Percentiles rank a stretch among this genome's conserved stretches.
Evolutionary conservation across 345 rosid species (phyloP).

Genomic region (Gossypium australe): DNA sequence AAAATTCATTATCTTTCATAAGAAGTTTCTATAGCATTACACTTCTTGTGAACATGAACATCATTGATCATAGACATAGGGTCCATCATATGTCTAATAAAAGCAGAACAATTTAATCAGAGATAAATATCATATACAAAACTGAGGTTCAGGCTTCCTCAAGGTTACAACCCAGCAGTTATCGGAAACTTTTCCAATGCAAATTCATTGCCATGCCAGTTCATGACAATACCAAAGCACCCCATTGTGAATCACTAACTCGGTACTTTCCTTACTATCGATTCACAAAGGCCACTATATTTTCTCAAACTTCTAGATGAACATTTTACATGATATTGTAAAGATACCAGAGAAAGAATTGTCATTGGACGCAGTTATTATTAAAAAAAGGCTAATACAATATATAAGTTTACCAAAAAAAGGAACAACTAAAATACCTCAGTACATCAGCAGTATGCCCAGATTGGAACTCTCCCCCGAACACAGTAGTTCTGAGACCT

Average conservation of each 20-base stretch:
- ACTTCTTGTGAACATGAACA: background rate
- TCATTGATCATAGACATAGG: background rate
- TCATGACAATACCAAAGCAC: background rate
- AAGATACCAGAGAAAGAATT: background rate
- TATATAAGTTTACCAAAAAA: conserved; percentile 3
- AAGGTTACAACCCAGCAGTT: background rate
- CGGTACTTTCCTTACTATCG: background rate
- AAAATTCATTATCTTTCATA: background rate
- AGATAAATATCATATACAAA: background rate
- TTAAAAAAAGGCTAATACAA: background rate
- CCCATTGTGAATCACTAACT: background rate
- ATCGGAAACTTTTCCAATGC: background rate
- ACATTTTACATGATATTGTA: background rate
- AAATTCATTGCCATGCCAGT: background rate
- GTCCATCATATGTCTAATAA: background rate
- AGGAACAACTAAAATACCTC: conserved; percentile 42
- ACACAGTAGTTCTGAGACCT: conserved; percentile 88
- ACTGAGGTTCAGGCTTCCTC: background rate
- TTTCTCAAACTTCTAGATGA: background rate
- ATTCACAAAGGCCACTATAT: background rate
- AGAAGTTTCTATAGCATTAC: background rate
- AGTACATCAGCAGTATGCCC: conserved; percentile 94
- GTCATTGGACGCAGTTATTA: background rate
- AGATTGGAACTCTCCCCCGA: conserved; percentile 96
- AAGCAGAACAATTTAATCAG: background rate